Percentiles rank a stretch among this genome's conserved stretches.
These are phyloP conservation scores for Nissolia schottii DNA, from an alignment of 306 rosid genomes.

Conservation along the genomic window DNA sequence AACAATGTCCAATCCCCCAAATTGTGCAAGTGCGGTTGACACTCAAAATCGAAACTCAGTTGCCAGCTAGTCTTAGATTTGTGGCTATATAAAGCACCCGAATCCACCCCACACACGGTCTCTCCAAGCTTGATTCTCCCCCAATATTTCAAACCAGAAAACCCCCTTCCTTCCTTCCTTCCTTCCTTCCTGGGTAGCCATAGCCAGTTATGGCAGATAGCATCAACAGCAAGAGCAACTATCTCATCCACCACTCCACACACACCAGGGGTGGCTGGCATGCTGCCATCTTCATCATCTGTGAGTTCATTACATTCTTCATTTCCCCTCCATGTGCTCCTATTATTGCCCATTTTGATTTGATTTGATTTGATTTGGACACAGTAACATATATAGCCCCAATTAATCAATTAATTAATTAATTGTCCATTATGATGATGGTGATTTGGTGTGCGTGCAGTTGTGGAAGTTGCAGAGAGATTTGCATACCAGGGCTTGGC, in stretches of 20 bases:
- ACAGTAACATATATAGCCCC: too few relatives aligned
- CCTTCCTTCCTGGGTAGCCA: background rate
- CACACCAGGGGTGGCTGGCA: constrained; percentile 40
- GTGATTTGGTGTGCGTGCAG: background rate
- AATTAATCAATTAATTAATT: too few relatives aligned
- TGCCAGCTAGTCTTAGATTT: too few relatives aligned
- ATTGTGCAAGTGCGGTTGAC: too few relatives aligned
- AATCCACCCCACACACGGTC: too few relatives aligned
- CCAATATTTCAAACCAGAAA: background rate
- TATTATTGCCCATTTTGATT: background rate
- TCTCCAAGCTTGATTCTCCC: too few relatives aligned
- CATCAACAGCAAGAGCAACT: constrained; percentile 16
- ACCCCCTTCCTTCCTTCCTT: too few relatives aligned
- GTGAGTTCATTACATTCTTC: constrained; percentile 21
- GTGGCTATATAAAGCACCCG: too few relatives aligned
- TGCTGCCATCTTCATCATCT: constrained; percentile 53
- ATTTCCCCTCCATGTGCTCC: background rate
- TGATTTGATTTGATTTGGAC: too few relatives aligned
- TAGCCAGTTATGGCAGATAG: constrained; percentile 18
- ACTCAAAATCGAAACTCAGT: too few relatives aligned
- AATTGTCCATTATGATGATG: too few relatives aligned
- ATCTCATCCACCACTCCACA: constrained; percentile 29
- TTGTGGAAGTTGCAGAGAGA: constrained; percentile 50
- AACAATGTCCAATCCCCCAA: background rate
- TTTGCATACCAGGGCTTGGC: constrained; percentile 44